Evolutionary conservation across 345 rosid genomes (phyloP).

Genomic region (Erodium maritimum): DNA sequence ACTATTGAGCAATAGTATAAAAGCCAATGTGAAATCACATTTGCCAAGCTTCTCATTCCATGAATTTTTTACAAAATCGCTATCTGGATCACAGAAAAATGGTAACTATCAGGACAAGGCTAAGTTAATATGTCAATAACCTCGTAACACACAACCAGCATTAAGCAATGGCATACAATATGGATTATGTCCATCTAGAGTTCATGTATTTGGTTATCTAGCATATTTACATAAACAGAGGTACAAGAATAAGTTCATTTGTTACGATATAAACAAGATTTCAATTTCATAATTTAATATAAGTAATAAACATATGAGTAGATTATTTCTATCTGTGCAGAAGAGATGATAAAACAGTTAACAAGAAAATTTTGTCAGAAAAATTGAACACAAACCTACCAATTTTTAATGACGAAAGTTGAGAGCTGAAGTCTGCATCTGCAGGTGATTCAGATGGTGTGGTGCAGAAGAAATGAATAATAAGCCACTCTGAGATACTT

Average conservation of each 20-base stretch:
- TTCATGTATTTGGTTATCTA: too few species aligned
- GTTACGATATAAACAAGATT: too few species aligned
- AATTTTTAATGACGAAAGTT: conserved; percentile 80
- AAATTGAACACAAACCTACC: conserved; percentile 33
- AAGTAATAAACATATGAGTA: too few species aligned
- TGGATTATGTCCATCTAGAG: too few species aligned
- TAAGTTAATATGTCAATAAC: neutral
- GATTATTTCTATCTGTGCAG: too few species aligned
- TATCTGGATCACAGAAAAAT: conserved; percentile 40
- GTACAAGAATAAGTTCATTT: too few species aligned
- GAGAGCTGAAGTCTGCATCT: conserved; percentile 76
- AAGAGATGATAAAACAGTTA: neutral
- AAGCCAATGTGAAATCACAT: conserved; percentile 72
- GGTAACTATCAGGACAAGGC: neutral
- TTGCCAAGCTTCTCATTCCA: conserved; percentile 72
- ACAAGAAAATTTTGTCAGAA: conserved; percentile 1
- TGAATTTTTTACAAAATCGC: conserved; percentile 47
- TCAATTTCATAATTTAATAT: too few species aligned
- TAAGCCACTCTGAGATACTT: conserved; percentile 71
- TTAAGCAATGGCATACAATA: neutral
- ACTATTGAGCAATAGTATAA: conserved; percentile 39
- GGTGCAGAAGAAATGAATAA: conserved; percentile 52
- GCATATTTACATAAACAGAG: too few species aligned
- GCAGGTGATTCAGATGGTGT: conserved; percentile 66
- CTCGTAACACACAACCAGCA: neutral